Base-by-base conservation (phyloP, 352 stramenopile genomes). In the Phytophthora meadii region DNA sequence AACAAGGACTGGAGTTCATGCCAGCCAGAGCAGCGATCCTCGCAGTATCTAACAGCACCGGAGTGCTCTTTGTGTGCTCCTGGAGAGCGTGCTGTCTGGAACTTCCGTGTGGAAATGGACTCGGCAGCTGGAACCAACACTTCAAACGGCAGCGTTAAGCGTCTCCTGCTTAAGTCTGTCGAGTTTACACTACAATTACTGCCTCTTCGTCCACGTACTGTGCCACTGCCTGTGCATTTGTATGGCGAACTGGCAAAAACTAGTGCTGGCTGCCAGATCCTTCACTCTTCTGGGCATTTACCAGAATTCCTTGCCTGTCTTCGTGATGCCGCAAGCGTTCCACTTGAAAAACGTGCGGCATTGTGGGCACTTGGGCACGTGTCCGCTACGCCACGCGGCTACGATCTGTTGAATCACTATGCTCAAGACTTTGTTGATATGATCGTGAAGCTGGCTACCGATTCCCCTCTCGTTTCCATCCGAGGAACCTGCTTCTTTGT, bases 1-100 rank as follows among this genome's bases (percentile, higher is more conserved):
- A 90, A 93, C 73, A 96, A 96, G 51, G 88, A 96, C 62, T 96
- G 88, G 88, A 96, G 87, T 47, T 89, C 84, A 6, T 96, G 88
- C 22, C 85, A 89, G 22, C 88, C 88, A 17, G 88, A 96, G 32
- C 88, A 96, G 61, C 86, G 88, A 25, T 81, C 84, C 3, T 49
- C 82, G 0, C 83, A 93, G 52, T 90, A 83, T 53, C 68, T 96
- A 17, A 68, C 68, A 10, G 60, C 83, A 1, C 88, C 84, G 6
- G 84, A 93, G 22, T 91, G 84, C 25, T 95, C 84, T 4, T 36
- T 96, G 3, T 96, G 88, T 54, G 85, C 79, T 6, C 84, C 86
- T 22, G 87, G 87, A 3, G 88, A 96, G 58, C 87, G 88, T 39
- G 87, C 85, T 10, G 82, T 96, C 7, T 96, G 88, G 88, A 96